Conservation (phyloP, 1,139 yeast species). For the Suhomyces ambrosiae region DNA sequence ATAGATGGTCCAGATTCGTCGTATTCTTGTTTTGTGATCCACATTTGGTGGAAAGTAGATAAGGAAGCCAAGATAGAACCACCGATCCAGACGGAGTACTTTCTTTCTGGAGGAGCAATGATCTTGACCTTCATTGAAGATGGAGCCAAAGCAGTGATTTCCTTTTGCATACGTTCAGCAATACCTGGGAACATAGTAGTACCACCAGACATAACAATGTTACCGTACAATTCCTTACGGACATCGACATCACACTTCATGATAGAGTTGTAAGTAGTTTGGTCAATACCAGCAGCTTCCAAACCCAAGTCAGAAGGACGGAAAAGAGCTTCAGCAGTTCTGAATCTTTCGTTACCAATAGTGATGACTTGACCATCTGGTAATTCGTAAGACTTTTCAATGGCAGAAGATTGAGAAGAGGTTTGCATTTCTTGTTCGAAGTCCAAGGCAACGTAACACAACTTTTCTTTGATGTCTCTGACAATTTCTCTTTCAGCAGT, state of each 20-base stretch:
- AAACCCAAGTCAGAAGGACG: constrained; percentile 97
- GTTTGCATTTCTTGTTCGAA: constrained; percentile 98
- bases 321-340: constrained; percentile 99
- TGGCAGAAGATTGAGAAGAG: constrained; percentile 96
- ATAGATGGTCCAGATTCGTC: constrained; percentile 99
- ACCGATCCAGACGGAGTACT: constrained; percentile 99
- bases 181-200: constrained; percentile 99
- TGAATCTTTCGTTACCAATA: constrained; percentile 99
- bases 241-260: constrained; percentile 99
- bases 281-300: constrained; percentile 99
- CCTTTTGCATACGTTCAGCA: constrained; percentile 99
- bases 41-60: constrained; percentile 99
- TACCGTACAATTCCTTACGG: constrained; percentile 98
- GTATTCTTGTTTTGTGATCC: constrained; percentile 99
- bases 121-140: constrained; percentile 99
- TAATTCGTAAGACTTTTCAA: constrained; percentile 98
- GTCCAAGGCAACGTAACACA: constrained; percentile 96
- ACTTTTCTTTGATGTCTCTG: constrained; percentile 98
- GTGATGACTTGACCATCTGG: constrained; percentile 99
- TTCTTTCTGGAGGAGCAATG: constrained; percentile 99
- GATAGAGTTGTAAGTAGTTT: constrained; percentile 98
- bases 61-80: constrained; percentile 98
- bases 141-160: constrained; percentile 98
- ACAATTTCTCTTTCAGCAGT: constrained; percentile 99
- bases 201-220: constrained; percentile 99